Base-by-base conservation (phyloP, 257 asterid species). In the Nicotiana benthamiana region DNA sequence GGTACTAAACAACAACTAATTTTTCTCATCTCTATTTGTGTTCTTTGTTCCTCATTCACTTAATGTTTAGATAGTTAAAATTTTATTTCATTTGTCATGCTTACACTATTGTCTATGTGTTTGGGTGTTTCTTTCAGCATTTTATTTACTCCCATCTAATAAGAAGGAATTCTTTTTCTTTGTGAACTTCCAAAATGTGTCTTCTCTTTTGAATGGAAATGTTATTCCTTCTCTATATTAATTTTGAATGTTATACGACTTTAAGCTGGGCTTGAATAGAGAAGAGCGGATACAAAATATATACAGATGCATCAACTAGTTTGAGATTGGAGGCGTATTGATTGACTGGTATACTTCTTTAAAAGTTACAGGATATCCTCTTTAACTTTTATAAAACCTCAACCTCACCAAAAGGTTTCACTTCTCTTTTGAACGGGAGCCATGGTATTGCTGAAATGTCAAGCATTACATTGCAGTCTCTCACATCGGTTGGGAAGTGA, bases 1-100 rank as follows among this genome's bases (percentile, higher is more conserved):
- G 98, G 98, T 94, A 81, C 67, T 66, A 61, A 72, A 27, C 26
- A 64, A 9, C 66, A 22, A 52, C 36, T 16, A 0, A 13, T 61
- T 61, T 26, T 61, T 24, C 67, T 61, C 4, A 61, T 61, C 15
- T 80, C 57, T 9, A 20, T 48, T 59, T 53, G 77, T 61, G 17
- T 63, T 40, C 77, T 17, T 40, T 63, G 40, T 27, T 79, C 72
- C 51, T 36, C 40, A 27, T 57, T 24, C 6, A 46, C 56, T n/a
- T 3, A 22, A 60, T 59, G 16, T 59, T 59, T 59, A 12, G 6
- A 60, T 0, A 20, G 22, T 27, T 67, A 67, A 13, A 62, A 4
- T 11, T 24, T 62, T 9, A 62, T 26, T 62, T 26, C n/a, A 27
- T 26, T 24, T 26, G 18, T 24, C 67, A 61, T 61, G 67, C 34